phyloP scores from a whole-genome alignment of 2,329 filamentous ascomycete species.

The Colletotrichum caudatum region DNA sequence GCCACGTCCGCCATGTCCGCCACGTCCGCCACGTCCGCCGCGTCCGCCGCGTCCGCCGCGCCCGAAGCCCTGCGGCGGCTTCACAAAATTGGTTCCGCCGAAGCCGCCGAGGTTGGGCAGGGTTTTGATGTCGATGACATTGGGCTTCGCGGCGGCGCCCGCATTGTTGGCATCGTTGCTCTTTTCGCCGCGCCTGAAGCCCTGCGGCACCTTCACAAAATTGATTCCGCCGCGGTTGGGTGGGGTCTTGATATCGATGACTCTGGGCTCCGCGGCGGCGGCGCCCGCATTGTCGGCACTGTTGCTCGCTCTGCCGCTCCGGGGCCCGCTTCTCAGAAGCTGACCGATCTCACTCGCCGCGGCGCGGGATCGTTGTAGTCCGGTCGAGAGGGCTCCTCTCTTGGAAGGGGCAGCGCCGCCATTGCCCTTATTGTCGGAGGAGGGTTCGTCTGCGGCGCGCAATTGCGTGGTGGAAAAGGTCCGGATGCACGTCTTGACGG shows the following conservation, averaged over 20 bases:
- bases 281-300: constrained; percentile 16
- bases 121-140: constrained; percentile 55
- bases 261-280: constrained; percentile 47
- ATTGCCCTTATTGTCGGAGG: constrained; percentile 24
- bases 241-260: constrained; percentile 56
- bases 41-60: constrained; percentile 23
- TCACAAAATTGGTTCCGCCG: constrained; percentile 33
- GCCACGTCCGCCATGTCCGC: no score
- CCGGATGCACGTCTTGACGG: constrained; percentile 51
- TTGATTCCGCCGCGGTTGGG: constrained; percentile 43
- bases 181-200: constrained; percentile 24
- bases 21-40: background rate
- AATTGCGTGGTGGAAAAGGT: constrained; percentile 56
- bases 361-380: constrained; percentile 50
- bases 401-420: constrained; percentile 18
- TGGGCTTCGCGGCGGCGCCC: constrained; percentile 45
- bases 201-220: constrained; percentile 35
- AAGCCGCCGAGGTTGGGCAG: constrained; percentile 47
- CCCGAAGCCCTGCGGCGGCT: constrained; percentile 32
- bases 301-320: background rate
- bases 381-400: constrained; percentile 42
- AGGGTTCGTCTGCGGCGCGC: constrained; percentile 47
- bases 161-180: constrained; percentile 16
- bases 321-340: constrained; percentile 44
- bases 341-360: constrained; percentile 52